A percentile compares a stretch with the other conserved stretches of the same genome.
These are phyloP conservation scores for Carex parvula DNA, from an alignment of 176 grass and related monocot species.

Conservation along the genomic window DNA sequence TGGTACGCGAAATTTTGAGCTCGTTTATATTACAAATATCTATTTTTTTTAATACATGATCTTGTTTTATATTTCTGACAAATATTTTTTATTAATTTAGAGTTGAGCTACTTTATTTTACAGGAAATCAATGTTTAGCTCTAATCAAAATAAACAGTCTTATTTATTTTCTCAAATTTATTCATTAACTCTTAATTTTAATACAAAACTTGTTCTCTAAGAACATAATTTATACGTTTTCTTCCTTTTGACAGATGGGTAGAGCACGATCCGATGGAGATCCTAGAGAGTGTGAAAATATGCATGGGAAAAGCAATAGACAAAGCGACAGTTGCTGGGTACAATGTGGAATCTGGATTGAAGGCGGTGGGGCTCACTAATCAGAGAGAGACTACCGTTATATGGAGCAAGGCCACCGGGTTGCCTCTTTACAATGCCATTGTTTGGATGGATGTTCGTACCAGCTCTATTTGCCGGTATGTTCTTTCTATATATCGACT, in stretches of 20 bases:
- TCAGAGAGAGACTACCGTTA: conserved; percentile 87
- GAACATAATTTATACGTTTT: not conserved
- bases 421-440: conserved; percentile 82
- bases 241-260: conserved; percentile 52
- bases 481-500: not conserved
- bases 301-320: conserved; percentile 58
- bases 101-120: not conserved
- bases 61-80: not conserved
- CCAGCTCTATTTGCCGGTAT: conserved; percentile 75
- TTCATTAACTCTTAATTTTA: not conserved
- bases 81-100: not conserved
- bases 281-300: conserved; percentile 57
- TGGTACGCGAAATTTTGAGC: not conserved
- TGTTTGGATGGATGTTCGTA: conserved; percentile 98
- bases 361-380: conserved; percentile 86
- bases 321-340: conserved; percentile 48
- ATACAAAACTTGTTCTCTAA: not conserved
- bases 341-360: conserved; percentile 50
- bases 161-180: too few relatives aligned
- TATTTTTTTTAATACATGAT: not conserved
- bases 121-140: not conserved
- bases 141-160: not conserved
- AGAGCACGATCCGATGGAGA: conserved; percentile 95
- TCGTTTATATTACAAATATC: not conserved
- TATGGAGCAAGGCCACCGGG: conserved; percentile 93